Evolutionary conservation across 306 rosid species (phyloP).

Genomic region (Arachis stenosperma): DNA sequence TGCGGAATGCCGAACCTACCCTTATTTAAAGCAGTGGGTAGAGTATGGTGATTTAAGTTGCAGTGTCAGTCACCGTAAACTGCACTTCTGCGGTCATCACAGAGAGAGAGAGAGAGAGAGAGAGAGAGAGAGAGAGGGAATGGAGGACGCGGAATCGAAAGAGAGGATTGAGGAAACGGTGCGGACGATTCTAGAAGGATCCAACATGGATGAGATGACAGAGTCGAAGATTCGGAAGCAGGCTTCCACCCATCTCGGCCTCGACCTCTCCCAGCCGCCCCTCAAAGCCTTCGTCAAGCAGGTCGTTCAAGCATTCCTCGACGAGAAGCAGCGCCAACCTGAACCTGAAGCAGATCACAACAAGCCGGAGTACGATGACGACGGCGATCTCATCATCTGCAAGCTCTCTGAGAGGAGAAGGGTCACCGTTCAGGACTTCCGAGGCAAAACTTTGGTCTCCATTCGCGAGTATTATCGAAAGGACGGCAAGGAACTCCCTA

Average conservation of each 20-base stretch:
- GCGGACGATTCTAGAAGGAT: constrained; percentile 59
- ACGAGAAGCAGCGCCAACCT: constrained; percentile 46
- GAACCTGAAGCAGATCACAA: constrained; percentile 34
- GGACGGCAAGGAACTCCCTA: constrained; percentile 83
- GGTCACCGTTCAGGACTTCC: constrained; percentile 84
- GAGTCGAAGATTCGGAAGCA: constrained; percentile 80
- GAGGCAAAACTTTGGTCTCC: constrained; percentile 77
- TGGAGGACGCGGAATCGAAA: constrained; percentile 68
- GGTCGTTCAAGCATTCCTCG: constrained; percentile 68
- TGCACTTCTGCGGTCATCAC: too few species aligned
- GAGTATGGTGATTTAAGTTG: too few species aligned
- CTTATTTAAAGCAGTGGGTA: too few species aligned
- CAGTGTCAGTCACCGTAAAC: too few species aligned
- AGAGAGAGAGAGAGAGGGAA: constrained; percentile 5
- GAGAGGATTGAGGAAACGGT: constrained; percentile 66
- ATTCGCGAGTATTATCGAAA: constrained; percentile 71
- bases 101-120: neutral
- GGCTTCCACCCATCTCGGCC: constrained; percentile 63
- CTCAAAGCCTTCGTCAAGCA: constrained; percentile 67
- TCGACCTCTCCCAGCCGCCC: constrained; percentile 66
- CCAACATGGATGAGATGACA: constrained; percentile 80
- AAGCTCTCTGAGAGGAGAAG: constrained; percentile 75
- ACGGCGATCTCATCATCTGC: constrained; percentile 82
- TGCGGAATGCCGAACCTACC: too few species aligned
- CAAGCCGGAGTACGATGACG: constrained; percentile 60